A percentile compares a stretch with the other conserved stretches of the same genome.
Conservation (phyloP, 768 basidiomycete genomes). For the Trametes coccinea region DNA sequence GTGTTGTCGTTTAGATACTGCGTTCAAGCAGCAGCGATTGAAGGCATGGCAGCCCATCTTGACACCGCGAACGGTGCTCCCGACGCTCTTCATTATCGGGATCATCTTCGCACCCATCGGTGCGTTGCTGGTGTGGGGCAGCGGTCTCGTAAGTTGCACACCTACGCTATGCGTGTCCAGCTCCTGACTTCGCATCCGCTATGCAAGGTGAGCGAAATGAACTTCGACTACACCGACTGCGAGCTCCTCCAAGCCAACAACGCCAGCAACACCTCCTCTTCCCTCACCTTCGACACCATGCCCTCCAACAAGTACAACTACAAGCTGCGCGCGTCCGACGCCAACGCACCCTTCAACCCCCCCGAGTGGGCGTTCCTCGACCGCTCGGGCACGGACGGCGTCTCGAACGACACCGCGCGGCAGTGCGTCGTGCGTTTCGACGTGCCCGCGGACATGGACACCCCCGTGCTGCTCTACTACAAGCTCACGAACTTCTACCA, state of each 20-base stretch:
- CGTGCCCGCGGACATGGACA: slow-evolving; percentile 71
- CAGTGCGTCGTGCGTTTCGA: slow-evolving; percentile 84
- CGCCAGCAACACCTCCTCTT: slow-evolving; percentile 32
- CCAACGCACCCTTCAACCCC: slow-evolving; percentile 43
- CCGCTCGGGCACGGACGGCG: slow-evolving; percentile 47
- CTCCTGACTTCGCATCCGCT: background rate
- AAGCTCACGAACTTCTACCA: slow-evolving; percentile 96
- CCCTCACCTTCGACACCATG: slow-evolving; percentile 49
- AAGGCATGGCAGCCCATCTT: slow-evolving; percentile 99
- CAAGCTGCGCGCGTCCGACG: slow-evolving; percentile 61
- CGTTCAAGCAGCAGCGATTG: slow-evolving; percentile 98
- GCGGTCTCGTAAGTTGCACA: slow-evolving; percentile 48
- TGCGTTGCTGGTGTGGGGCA: slow-evolving; percentile 92
- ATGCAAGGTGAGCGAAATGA: slow-evolving; percentile 82
- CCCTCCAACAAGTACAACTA: slow-evolving; percentile 70
- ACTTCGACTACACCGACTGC: slow-evolving; percentile 94
- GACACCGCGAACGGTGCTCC: slow-evolving; percentile 95
- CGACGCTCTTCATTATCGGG: slow-evolving; percentile 93
- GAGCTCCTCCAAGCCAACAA: slow-evolving; percentile 54
- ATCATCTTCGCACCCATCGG: slow-evolving; percentile 96
- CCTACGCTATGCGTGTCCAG: background rate
- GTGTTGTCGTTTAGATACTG: slow-evolving; percentile 66
- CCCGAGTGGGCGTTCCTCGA: slow-evolving; percentile 81
- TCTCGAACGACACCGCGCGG: slow-evolving; percentile 41
- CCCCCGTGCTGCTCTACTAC: slow-evolving; percentile 91